A percentile compares a stretch with the other conserved stretches of the same genome.
phyloP scores from a whole-genome alignment of 2,329 filamentous ascomycete genomes.

The Phaeomoniella chlamydospora region DNA sequence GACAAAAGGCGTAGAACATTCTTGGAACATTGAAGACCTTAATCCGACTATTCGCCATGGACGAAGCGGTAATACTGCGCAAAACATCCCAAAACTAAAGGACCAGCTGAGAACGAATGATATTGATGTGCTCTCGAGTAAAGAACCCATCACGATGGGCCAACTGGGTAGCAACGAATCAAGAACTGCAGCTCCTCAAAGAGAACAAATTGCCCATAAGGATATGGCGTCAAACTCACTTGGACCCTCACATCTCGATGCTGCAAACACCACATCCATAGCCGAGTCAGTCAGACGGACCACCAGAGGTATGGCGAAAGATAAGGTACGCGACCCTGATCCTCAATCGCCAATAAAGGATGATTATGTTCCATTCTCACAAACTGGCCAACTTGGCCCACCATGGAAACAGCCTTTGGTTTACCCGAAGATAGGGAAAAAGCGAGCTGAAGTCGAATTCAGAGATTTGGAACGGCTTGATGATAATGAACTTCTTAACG shows the following conservation, averaged over 20 bases:
- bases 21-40: background rate
- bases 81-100: background rate
- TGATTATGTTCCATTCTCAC: slow-evolving; percentile 5
- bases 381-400: slow-evolving; percentile 8
- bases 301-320: background rate
- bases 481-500: slow-evolving; percentile 77
- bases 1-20: background rate
- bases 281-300: background rate
- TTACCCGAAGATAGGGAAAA: slow-evolving; percentile 30
- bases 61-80: background rate
- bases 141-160: background rate
- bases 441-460: slow-evolving; percentile 27
- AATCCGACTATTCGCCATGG: background rate
- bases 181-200: background rate
- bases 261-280: too few relatives aligned
- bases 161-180: background rate
- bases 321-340: background rate
- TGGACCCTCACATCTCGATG: too few relatives aligned
- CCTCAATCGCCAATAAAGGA: background rate
- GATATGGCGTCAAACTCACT: background rate
- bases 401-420: slow-evolving; percentile 22
- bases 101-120: background rate
- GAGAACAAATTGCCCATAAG: background rate
- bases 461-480: slow-evolving; percentile 53
- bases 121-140: background rate